A percentile compares a stretch with the other conserved stretches of the same genome.
phyloP scores from a whole-genome alignment of 2,329 filamentous ascomycete species.

The Diaporthe sp. region DNA sequence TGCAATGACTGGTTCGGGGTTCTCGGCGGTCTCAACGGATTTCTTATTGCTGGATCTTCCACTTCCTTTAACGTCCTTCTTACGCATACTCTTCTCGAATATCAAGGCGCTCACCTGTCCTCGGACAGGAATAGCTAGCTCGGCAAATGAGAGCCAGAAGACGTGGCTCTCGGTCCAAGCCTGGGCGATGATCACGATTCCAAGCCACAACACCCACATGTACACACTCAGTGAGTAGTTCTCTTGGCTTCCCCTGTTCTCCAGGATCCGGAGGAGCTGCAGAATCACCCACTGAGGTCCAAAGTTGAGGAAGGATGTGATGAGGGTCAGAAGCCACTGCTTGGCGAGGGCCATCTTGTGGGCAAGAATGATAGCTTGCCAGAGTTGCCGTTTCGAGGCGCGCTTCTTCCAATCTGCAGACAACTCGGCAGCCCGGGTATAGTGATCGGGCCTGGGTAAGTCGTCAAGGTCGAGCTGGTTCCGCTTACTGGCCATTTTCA shows the following conservation, averaged over 20 bases:
- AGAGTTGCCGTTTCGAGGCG: conserved; percentile 66
- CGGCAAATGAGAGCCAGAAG: conserved; percentile 76
- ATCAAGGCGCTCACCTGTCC: conserved; percentile 79
- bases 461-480: conserved; percentile 73
- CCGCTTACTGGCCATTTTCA: conserved; percentile 69
- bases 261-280: conserved; percentile 75
- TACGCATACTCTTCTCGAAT: conserved; percentile 82
- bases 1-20: conserved; percentile 48
- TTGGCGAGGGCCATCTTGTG: conserved; percentile 69
- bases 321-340: conserved; percentile 71
- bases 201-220: conserved; percentile 77
- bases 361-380: conserved; percentile 70
- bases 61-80: conserved; percentile 81
- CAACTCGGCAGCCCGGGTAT: conserved; percentile 64
- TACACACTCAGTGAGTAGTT: conserved; percentile 68
- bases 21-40: conserved; percentile 44
- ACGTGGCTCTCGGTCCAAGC: conserved; percentile 75
- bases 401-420: conserved; percentile 64
- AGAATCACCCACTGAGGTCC: conserved; percentile 79
- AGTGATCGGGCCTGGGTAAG: conserved; percentile 72
- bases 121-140: conserved; percentile 76
- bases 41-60: conserved; percentile 61
- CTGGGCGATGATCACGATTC: conserved; percentile 69
- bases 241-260: conserved; percentile 63
- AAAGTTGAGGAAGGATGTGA: conserved; percentile 72